Conservation (phyloP, 331 rosid species). For the Malus hybrid region DNA sequence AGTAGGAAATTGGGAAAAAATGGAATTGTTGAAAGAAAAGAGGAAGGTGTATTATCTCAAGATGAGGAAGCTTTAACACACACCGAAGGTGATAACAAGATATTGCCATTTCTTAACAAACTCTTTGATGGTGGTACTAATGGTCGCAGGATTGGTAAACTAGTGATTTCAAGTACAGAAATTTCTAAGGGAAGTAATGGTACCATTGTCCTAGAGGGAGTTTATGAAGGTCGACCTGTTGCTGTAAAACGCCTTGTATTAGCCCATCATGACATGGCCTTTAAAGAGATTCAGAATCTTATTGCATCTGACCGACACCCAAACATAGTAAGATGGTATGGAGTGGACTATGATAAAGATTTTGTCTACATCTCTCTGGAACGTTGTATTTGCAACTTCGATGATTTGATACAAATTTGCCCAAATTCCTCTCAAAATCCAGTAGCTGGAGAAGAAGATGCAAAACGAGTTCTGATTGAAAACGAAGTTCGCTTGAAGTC, state of each 20-base stretch:
- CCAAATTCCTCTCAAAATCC: slow-evolving; percentile 24
- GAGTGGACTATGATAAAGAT: slow-evolving; percentile 72
- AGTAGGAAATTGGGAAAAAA: slow-evolving; percentile 32
- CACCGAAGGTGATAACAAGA: slow-evolving; percentile 21
- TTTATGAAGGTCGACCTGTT: slow-evolving; percentile 66
- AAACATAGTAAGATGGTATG: slow-evolving; percentile 81
- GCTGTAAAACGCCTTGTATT: slow-evolving; percentile 87
- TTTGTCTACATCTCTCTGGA: slow-evolving; percentile 78
- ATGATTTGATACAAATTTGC: slow-evolving; percentile 45
- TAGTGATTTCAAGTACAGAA: slow-evolving; percentile 50
- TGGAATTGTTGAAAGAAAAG: slow-evolving; percentile 25
- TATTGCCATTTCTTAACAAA: slow-evolving; percentile 13
- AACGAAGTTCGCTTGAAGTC: slow-evolving; percentile 28
- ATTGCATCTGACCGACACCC: slow-evolving; percentile 76
- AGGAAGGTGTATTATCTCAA: slow-evolving; percentile 29
- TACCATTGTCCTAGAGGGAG: slow-evolving; percentile 74
- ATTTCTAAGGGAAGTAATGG: slow-evolving; percentile 94
- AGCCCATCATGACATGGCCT: slow-evolving; percentile 63
- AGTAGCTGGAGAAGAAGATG: slow-evolving; percentile 19
- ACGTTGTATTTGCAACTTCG: slow-evolving; percentile 67
- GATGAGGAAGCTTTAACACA: slow-evolving; percentile 19
- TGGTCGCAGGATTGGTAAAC: slow-evolving; percentile 68
- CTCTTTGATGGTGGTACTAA: slow-evolving; percentile 24
- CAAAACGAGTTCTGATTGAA: slow-evolving; percentile 13
- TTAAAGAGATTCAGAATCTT: slow-evolving; percentile 71